Percentiles rank a stretch among this genome's conserved stretches.
Evolutionary conservation across 345 rosid genomes (phyloP).

Genomic region (Carallia pectinifolia): DNA sequence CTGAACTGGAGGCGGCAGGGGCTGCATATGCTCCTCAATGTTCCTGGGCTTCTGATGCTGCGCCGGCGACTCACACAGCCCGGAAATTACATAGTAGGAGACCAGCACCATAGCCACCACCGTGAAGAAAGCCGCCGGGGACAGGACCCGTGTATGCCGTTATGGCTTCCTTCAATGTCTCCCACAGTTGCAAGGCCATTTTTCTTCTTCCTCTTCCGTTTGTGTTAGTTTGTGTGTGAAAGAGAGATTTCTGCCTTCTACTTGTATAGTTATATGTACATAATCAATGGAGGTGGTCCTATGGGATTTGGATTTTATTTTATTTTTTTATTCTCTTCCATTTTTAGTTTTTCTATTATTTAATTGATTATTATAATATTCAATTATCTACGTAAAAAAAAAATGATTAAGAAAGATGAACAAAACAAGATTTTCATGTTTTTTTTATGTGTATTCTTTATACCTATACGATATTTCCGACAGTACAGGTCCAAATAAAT

Average conservation of each 20-base stretch:
- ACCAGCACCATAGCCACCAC: conserved; percentile 65
- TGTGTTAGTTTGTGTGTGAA: not conserved
- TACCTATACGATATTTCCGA: no score
- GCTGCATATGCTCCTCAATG: conserved; percentile 56
- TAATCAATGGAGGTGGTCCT: no score
- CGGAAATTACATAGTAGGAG: conserved; percentile 63
- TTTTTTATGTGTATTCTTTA: no score
- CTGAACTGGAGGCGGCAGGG: conserved; percentile 83
- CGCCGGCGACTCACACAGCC: conserved; percentile 55
- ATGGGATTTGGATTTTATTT: not conserved
- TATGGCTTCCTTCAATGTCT: conserved; percentile 76
- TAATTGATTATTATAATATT: no score
- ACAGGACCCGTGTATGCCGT: conserved; percentile 80
- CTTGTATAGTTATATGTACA: not conserved
- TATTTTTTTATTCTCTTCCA: not conserved
- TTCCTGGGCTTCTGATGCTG: conserved; percentile 45
- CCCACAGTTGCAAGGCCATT: conserved; percentile 93
- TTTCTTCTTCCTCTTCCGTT: not conserved
- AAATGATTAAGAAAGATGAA: no score
- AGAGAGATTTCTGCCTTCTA: not conserved
- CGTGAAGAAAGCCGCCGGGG: conserved; percentile 77
- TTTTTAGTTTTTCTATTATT: no score
- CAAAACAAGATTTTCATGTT: no score
- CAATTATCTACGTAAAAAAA: no score
- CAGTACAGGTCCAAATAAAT: no score